Evolutionary conservation across 2,329 filamentous ascomycete species (phyloP), one percentile per base, ranked within the genome.

Genomic region (Colletotrichum sp.): DNA sequence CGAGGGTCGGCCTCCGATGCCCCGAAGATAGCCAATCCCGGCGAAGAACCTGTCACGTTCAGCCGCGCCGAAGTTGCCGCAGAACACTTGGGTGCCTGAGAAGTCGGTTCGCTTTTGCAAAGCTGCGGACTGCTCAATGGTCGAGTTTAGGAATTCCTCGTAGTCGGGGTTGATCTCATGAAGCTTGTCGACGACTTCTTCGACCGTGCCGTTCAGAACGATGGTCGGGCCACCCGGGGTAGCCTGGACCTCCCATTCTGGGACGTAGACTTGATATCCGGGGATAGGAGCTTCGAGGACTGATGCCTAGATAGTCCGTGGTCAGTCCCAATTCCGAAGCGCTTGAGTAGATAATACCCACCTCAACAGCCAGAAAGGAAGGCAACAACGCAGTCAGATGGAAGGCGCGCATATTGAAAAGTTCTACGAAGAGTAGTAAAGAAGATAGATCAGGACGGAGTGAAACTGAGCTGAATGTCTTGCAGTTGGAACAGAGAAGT

Each of bases 401-500:
- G 13, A 26, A 15, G 18, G 24, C 12, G 24, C 52, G 52, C 52
- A 57, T 57, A 9, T 57, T 26, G 52, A 57, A n/a, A 8, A 44
- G 4, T 2, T 44, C 8, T 18, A 1, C 18, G 5, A 44, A 10
- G 39, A 44, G 0, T 8, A n/a, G 6, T 44, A 5, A 44, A 44
- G 39, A 10, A 10, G 1, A 3, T n/a, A 3, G 16, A n/a, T n/a
- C 18, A 2, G 2, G 39, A 44, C 8, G 1, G 36, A 39, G 8
- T 5, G 36, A 39, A 39, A 39, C 36, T 18, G 39, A 2, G n/a
- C 39, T n/a, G 39, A n/a, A n/a, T n/a, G 18, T 18, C 8, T 44
- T 44, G 39, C 18, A 10, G 39, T 5, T 44, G 3, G 39, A 44
- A 44, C 16, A 10, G 0, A 44, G 39, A 44, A 44, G 18, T n/a